Evolutionary conservation across 768 basidiomycete genomes (phyloP).

Genomic region (Lepiota venenata): DNA sequence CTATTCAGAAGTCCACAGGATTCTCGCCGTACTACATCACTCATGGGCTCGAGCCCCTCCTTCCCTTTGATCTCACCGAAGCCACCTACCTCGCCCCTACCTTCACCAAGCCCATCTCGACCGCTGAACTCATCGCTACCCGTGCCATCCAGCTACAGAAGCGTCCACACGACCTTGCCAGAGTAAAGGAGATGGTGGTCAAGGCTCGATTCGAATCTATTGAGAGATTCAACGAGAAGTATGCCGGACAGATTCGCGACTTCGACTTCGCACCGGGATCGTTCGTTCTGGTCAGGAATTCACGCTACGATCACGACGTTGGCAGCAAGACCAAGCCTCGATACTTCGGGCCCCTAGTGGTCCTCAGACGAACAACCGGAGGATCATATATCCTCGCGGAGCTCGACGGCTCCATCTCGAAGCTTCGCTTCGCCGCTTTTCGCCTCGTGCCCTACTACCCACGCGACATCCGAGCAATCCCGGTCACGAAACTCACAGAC

Average conservation of each 20-base stretch:
- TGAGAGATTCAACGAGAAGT: constrained; percentile 16
- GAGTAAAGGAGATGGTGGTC: constrained; percentile 16
- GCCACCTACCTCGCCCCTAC: constrained; percentile 14
- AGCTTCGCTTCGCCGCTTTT: constrained; percentile 16
- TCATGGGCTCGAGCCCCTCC: constrained; percentile 29
- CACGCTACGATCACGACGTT: constrained; percentile 20
- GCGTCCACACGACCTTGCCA: constrained; percentile 19
- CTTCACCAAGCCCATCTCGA: constrained; percentile 6
- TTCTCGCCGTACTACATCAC: constrained; percentile 32
- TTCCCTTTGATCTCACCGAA: constrained; percentile 26
- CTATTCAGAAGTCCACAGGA: constrained; percentile 26
- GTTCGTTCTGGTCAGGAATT: constrained; percentile 30
- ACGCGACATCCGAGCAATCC: background rate
- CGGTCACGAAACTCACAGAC: background rate
- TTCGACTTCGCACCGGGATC: constrained; percentile 21
- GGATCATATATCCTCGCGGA: constrained; percentile 24
- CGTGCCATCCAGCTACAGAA: constrained; percentile 23
- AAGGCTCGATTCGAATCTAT: constrained; percentile 12
- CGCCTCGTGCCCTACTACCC: constrained; percentile 18
- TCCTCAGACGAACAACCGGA: constrained; percentile 20
- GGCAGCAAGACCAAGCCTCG: constrained; percentile 23
- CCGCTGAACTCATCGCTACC: constrained; percentile 19
- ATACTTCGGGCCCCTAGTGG: constrained; percentile 31
- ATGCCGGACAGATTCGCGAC: constrained; percentile 15
- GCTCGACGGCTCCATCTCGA: constrained; percentile 20